Evolutionary conservation across 352 stramenopile species (phyloP), one percentile per base, ranked within the genome.

Genomic region (Pythium angustatum): DNA sequence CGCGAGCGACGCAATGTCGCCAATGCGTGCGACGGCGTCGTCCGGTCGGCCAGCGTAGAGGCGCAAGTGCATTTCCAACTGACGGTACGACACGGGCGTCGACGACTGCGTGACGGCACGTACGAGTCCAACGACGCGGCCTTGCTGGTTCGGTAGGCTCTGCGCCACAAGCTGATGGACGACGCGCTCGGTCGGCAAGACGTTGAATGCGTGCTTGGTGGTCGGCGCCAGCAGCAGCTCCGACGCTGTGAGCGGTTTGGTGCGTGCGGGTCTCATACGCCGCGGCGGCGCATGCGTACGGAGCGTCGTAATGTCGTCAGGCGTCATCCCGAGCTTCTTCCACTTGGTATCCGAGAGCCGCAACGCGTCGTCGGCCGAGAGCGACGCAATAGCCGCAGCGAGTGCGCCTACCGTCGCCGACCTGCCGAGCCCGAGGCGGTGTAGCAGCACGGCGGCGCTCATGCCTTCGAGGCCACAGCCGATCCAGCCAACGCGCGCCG

Each of bases 381-480:
- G 40, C 26, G 53, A 58, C 14, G 34, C 55, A 2, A 68, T 28
- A 22, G 27, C 19, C 0, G 58, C 2, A 1, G 40, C n/a, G n/a
- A n/a, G 22, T 22, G 19, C 6, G 34, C 12, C 24, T 19, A 34
- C 10, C 4, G 49, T 50, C 5, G 33, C 58, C 58, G 88, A 72
- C 67, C 86, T 90, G 48, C 64, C 62, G 10, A 94, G 72, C 0
- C 83, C 85, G 22, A 93, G 70, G 3, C 84, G 81, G 57, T 59
- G 75, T 27, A 93, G 72, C 43, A 83, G 85, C 11, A 81, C 75
- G 1, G 68, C 45, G 0, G 78, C 64, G n/a, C 68, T 81, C 54
- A 94, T 77, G 15, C 85, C 85, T 61, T 94, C 85, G 21, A 92
- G 62, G n/a, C 80, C 81, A 63, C 83, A 91, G 12, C 85, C 85